Conservation (phyloP, 108 stramenopile genomes). For the Cyclotella sp. region DNA sequence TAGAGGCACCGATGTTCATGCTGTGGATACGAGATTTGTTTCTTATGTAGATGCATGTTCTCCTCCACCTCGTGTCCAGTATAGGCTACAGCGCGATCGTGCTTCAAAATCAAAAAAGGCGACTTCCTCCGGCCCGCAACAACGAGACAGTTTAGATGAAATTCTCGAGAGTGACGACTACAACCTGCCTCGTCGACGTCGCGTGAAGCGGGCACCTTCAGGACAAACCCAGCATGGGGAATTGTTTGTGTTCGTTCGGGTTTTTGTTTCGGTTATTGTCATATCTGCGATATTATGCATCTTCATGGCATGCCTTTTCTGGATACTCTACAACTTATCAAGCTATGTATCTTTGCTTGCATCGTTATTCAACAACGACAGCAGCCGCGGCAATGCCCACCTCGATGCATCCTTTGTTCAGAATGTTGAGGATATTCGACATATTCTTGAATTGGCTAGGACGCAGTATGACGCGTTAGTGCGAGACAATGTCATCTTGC, state of each 20-base stretch:
- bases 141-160: slow-evolving; percentile 4
- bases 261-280: not conserved
- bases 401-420: slow-evolving; percentile 9
- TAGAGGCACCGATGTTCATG: no score
- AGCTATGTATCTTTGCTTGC: not conserved
- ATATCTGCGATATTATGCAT: not conserved
- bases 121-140: not conserved
- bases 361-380: not conserved
- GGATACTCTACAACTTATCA: slow-evolving; percentile 1
- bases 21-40: no score
- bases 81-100: not conserved
- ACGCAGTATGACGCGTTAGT: not conserved
- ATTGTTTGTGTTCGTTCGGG: not conserved
- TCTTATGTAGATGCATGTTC: not conserved
- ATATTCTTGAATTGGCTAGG: slow-evolving; percentile 17
- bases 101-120: not conserved
- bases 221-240: not conserved
- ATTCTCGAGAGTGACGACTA: not conserved
- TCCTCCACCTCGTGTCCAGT: not conserved
- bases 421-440: slow-evolving; percentile 22
- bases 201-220: not conserved
- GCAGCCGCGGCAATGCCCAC: not conserved
- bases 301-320: not conserved
- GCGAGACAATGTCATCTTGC: not conserved
- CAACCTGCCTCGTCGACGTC: not conserved